Conservation (phyloP, 225 moss, liverwort and hornwort species). For the Asterella californica region DNA sequence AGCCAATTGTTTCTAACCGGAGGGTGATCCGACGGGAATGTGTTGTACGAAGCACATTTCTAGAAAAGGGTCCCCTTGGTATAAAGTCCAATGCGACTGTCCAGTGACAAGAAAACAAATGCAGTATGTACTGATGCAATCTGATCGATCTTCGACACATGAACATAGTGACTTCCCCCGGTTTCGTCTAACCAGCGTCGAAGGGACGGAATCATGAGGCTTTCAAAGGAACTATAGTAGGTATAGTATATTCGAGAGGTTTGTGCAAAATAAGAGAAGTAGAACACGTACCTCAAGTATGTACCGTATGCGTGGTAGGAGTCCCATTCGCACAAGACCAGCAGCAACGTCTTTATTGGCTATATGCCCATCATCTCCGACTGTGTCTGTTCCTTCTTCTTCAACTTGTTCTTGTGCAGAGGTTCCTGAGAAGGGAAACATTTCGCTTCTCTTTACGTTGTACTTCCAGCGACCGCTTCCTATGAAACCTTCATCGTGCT, state of each 20-base stretch:
- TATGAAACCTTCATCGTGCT: constrained; percentile 61
- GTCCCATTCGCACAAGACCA: constrained; percentile 91
- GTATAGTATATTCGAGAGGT: not conserved
- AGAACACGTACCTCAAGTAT: constrained; percentile 68
- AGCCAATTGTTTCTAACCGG: too few relatives aligned
- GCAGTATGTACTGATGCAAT: too few relatives aligned
- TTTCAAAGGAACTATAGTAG: not conserved
- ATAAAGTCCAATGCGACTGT: too few relatives aligned
- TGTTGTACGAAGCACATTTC: too few relatives aligned
- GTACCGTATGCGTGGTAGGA: constrained; percentile 85
- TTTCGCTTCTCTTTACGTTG: constrained; percentile 51
- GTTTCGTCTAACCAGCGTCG: not conserved
- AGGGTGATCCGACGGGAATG: too few relatives aligned
- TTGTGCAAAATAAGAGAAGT: not conserved
- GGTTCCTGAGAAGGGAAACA: constrained; percentile 51
- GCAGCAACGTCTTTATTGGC: constrained; percentile 78
- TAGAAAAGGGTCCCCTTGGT: too few relatives aligned
- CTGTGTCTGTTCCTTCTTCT: constrained; percentile 60
- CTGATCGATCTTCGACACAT: too few relatives aligned
- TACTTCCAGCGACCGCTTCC: constrained; percentile 87
- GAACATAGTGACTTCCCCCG: not conserved
- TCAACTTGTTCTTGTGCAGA: constrained; percentile 43
- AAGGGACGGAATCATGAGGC: not conserved
- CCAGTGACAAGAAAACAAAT: too few relatives aligned
- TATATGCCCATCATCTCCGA: constrained; percentile 60